phyloP scores from a whole-genome alignment of 345 rosid genomes.

The Conringia planisiliqua region DNA sequence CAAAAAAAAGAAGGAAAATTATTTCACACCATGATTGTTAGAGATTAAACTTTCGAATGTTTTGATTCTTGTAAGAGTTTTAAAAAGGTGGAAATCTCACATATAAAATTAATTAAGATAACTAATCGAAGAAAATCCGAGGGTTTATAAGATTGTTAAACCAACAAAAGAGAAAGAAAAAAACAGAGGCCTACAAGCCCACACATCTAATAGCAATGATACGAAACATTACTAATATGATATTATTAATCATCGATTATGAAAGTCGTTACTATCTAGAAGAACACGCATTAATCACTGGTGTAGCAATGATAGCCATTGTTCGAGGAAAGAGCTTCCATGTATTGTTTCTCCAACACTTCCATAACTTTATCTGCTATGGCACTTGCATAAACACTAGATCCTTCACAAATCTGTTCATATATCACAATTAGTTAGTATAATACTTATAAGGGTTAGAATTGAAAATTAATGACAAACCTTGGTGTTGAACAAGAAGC shows the following conservation, averaged over 20 bases:
- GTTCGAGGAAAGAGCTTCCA: conserved; percentile 39
- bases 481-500: conserved; percentile 77
- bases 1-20: too few relatives aligned
- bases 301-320: conserved; percentile 32
- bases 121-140: neutral
- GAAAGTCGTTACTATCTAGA: neutral
- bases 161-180: neutral
- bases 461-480: conserved; percentile 29
- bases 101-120: neutral
- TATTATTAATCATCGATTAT: conserved; percentile 9
- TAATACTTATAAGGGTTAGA: neutral
- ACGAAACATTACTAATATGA: conserved; percentile 9
- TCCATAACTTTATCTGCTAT: conserved; percentile 78
- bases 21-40: too few relatives aligned
- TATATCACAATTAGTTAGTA: neutral
- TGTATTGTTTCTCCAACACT: conserved; percentile 59
- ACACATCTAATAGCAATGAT: neutral
- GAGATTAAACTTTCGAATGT: too few relatives aligned
- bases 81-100: neutral
- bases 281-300: conserved; percentile 19
- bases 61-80: too few relatives aligned
- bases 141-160: neutral
- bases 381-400: conserved; percentile 51
- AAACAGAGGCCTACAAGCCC: neutral
- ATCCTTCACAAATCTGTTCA: conserved; percentile 33